A percentile compares a stretch with the other conserved stretches of the same genome.
Evolutionary conservation across 2,329 filamentous ascomycete species (phyloP).

Genomic region (Aspergillus novofumigatus): DNA sequence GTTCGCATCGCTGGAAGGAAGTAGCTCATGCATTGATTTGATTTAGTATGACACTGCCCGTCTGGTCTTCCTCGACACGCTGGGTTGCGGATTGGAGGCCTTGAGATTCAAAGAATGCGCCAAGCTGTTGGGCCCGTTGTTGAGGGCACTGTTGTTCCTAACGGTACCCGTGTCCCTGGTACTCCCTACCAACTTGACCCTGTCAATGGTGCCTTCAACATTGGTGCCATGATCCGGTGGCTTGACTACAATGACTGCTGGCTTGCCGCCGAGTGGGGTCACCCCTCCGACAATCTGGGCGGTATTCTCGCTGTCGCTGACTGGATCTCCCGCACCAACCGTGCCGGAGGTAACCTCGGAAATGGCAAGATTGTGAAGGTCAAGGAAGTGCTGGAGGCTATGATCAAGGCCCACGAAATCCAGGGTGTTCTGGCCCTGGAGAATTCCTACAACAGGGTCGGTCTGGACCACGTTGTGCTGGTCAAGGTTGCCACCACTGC

Average conservation of each 20-base stretch:
- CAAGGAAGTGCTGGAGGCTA: conserved; percentile 86
- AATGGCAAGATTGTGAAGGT: conserved; percentile 78
- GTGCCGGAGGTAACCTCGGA: conserved; percentile 70
- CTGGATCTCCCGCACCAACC: conserved; percentile 93
- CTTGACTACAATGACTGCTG: conserved; percentile 99
- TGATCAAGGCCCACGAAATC: conserved; percentile 99
- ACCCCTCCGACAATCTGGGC: conserved; percentile 96
- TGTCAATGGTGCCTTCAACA: conserved; percentile 96
- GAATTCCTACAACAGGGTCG: conserved; percentile 99
- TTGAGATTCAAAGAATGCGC: conserved; percentile 93
- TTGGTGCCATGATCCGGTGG: conserved; percentile 98
- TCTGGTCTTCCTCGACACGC: conserved; percentile 93
- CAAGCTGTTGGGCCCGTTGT: conserved; percentile 89
- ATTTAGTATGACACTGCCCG: conserved; percentile 79
- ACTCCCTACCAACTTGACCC: conserved; percentile 94
- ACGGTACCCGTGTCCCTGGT: conserved; percentile 85
- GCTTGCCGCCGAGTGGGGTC: conserved; percentile 97
- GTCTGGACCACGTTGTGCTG: conserved; percentile 92
- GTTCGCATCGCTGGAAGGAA: neutral
- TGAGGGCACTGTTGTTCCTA: conserved; percentile 83
- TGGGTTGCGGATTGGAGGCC: conserved; percentile 94
- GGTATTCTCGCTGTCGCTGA: conserved; percentile 95
- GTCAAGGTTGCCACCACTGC: conserved; percentile 97
- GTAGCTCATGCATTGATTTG: neutral
- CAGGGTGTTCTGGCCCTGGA: conserved; percentile 94